These are phyloP conservation scores for Sisymbrium irio DNA, from an alignment of 345 rosid species.

Conservation along the genomic window DNA sequence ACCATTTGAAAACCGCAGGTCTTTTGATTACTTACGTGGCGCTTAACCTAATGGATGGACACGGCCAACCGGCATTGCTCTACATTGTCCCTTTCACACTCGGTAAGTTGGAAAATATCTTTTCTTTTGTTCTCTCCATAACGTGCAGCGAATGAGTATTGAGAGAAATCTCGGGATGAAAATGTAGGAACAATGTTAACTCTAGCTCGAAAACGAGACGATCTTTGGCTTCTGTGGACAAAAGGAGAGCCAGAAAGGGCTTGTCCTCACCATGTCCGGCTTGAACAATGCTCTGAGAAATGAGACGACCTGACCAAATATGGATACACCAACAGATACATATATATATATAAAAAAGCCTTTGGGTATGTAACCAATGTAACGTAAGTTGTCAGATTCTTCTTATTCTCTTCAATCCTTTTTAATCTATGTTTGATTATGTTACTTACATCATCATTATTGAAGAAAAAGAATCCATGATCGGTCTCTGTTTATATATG, in stretches of 20 bases:
- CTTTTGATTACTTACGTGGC: slow-evolving; percentile 94
- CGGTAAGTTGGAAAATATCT: slow-evolving; percentile 43
- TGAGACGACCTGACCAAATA: slow-evolving; percentile 24
- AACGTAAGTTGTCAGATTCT: slow-evolving; percentile 25
- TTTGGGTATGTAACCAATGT: slow-evolving; percentile 28
- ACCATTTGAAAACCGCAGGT: slow-evolving; percentile 48
- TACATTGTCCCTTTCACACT: slow-evolving; percentile 94
- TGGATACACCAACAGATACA: slow-evolving; percentile 3
- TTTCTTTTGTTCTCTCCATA: background rate
- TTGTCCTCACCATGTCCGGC: slow-evolving; percentile 61
- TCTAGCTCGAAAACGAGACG: slow-evolving; percentile 69
- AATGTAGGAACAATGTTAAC: slow-evolving; percentile 68
- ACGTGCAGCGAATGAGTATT: background rate
- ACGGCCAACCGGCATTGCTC: slow-evolving; percentile 90
- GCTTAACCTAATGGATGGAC: slow-evolving; percentile 93
- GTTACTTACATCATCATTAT: slow-evolving; percentile 10
- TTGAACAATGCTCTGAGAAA: slow-evolving; percentile 29
- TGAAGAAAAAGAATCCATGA: slow-evolving; percentile 6
- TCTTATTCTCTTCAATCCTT: background rate
- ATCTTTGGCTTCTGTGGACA: slow-evolving; percentile 70
- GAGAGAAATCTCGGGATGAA: background rate
- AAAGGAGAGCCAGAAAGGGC: slow-evolving; percentile 79
- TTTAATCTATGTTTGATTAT: slow-evolving; percentile 5
- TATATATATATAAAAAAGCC: background rate
- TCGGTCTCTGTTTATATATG: slow-evolving; percentile 27